phyloP scores from a whole-genome alignment of 2,329 filamentous ascomycete species.

The Aureobasidium namibiae region DNA sequence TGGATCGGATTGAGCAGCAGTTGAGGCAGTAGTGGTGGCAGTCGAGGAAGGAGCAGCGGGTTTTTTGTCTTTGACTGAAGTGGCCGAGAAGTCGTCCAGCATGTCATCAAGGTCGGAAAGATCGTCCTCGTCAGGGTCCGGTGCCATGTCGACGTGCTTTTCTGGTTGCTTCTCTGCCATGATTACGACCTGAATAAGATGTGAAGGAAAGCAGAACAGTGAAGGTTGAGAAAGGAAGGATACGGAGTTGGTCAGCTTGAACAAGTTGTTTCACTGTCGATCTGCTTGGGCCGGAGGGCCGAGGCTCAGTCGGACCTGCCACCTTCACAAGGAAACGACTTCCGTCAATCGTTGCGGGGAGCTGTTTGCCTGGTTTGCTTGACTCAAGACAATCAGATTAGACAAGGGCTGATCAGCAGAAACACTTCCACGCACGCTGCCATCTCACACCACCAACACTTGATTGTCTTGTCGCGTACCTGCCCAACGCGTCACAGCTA shows the following conservation, averaged over 20 bases:
- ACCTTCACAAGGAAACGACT: neutral
- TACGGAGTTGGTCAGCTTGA: neutral
- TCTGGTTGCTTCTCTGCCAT: constrained; percentile 23
- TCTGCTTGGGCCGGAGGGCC: neutral
- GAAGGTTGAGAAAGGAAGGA: neutral
- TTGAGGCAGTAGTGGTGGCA: neutral
- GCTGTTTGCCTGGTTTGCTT: neutral
- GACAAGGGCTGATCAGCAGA: neutral
- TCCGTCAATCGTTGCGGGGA: neutral
- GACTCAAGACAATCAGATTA: neutral
- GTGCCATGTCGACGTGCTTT: constrained; percentile 30
- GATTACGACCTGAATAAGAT: neutral
- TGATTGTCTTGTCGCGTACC: neutral
- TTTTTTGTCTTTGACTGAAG: constrained; percentile 47
- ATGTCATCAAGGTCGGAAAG: constrained; percentile 85
- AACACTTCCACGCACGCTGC: neutral
- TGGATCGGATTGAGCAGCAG: constrained; percentile 22
- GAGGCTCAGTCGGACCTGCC: neutral
- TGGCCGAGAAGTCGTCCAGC: constrained; percentile 78
- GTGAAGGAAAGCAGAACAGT: neutral
- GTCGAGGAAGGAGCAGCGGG: constrained; percentile 25
- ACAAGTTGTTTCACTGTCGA: neutral
- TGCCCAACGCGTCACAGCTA: neutral
- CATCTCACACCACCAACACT: neutral
- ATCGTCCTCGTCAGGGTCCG: constrained; percentile 89